These are phyloP conservation scores for Dendrocalamus latiflorus DNA, from an alignment of 202 grass and related monocot genomes.

Conservation along the genomic window DNA sequence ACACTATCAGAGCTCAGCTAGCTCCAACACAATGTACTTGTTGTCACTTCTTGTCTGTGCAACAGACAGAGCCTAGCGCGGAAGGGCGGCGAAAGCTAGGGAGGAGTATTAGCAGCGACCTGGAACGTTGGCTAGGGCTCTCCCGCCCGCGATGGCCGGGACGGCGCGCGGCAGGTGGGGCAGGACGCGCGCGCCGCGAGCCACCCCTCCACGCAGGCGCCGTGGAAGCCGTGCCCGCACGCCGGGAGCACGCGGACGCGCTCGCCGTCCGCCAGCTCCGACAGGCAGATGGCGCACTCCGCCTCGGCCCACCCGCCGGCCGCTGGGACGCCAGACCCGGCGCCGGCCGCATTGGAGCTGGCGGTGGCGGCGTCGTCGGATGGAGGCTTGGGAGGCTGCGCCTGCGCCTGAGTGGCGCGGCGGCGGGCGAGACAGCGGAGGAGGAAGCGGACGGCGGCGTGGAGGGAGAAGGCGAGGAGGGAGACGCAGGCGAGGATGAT, in stretches of 20 bases:
- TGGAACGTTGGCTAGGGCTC: conserved; percentile 34
- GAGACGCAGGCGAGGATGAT: conserved; percentile 71
- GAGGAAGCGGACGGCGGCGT: conserved; percentile 60
- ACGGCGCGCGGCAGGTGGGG: conserved; percentile 81
- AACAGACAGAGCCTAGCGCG: not conserved
- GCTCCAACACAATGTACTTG: not conserved
- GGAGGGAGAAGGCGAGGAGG: conserved; percentile 75
- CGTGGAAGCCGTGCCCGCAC: conserved; percentile 87
- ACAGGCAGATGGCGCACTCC: conserved; percentile 87
- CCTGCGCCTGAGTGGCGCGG: not conserved
- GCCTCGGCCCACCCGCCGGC: conserved; percentile 34
- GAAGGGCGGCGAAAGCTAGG: not conserved
- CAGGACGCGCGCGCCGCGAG: conserved; percentile 58
- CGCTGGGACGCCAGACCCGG: not conserved
- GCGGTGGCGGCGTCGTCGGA: not conserved
- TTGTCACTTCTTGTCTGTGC: not conserved
- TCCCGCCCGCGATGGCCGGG: not conserved
- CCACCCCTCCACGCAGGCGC: conserved; percentile 74
- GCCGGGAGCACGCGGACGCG: conserved; percentile 64
- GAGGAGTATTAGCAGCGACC: not conserved
- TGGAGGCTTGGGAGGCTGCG: conserved; percentile 19
- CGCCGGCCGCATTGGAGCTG: not conserved
- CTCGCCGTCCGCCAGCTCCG: conserved; percentile 61
- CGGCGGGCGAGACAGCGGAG: conserved; percentile 39
- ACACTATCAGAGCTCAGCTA: not conserved